Evolutionary conservation across 2,329 filamentous ascomycete species (phyloP).

Genomic region (Claviceps spartinae): DNA sequence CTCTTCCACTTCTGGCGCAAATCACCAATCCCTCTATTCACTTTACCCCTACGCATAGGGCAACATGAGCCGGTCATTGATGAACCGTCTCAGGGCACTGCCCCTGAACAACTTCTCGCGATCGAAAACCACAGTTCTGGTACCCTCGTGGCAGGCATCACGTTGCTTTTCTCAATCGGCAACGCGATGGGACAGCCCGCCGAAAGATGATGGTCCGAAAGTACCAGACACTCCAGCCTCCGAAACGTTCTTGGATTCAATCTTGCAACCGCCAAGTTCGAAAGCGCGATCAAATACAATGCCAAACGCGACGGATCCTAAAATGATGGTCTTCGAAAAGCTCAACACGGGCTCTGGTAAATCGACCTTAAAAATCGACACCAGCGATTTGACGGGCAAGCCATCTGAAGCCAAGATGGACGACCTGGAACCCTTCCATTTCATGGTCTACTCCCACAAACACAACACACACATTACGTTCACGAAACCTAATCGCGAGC

Average conservation of each 20-base stretch:
- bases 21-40: neutral
- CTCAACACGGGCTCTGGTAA: conserved; percentile 15
- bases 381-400: conserved; percentile 16
- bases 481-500: conserved; percentile 64
- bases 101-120: conserved; percentile 16
- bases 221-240: conserved; percentile 10
- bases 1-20: too few relatives aligned
- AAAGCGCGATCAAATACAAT: conserved; percentile 9
- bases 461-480: conserved; percentile 95
- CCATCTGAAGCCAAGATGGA: conserved; percentile 19
- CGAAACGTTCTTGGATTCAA: conserved; percentile 18
- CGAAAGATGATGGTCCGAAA: conserved; percentile 11
- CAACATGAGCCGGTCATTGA: conserved; percentile 31
- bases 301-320: conserved; percentile 20
- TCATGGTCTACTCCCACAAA: conserved; percentile 76
- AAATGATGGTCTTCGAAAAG: conserved; percentile 26
- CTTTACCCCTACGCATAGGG: conserved; percentile 8
- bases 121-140: conserved; percentile 11
- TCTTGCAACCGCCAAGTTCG: conserved; percentile 18
- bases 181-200: conserved; percentile 14
- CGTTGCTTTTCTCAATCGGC: conserved; percentile 29
- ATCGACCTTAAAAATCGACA: conserved; percentile 17
- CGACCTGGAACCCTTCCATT: conserved; percentile 55
- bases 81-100: conserved; percentile 29
- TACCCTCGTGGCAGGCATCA: conserved; percentile 11